Conservation (phyloP, 129 eudicot species). For the Arctium lappa region DNA sequence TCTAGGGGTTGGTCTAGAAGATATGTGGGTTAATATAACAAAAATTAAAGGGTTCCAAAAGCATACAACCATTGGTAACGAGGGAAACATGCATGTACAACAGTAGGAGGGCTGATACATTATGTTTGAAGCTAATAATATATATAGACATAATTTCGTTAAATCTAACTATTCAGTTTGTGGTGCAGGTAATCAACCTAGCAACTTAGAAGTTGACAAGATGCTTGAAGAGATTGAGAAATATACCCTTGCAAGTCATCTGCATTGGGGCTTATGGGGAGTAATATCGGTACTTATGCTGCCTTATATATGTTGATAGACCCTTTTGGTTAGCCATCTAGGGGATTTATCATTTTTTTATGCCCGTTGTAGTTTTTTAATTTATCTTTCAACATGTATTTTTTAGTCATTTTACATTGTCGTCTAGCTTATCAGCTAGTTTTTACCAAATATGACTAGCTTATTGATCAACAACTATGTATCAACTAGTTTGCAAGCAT, state of each 20-base stretch:
- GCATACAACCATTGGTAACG: background rate
- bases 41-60: background rate
- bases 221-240: constrained; percentile 62
- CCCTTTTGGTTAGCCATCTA: background rate
- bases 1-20: background rate
- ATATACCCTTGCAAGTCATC: constrained; percentile 86
- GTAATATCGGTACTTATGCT: constrained; percentile 71
- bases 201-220: constrained; percentile 46
- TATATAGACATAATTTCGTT: background rate
- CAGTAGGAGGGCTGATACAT: background rate
- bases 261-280: constrained; percentile 98
- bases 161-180: constrained; percentile 9
- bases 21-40: background rate
- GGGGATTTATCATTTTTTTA: too few relatives aligned
- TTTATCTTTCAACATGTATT: too few relatives aligned
- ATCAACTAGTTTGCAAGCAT: too few relatives aligned
- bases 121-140: constrained; percentile 2
- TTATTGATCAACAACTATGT: too few relatives aligned
- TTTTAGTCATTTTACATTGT: too few relatives aligned
- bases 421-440: too few relatives aligned
- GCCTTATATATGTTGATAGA: background rate
- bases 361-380: too few relatives aligned
- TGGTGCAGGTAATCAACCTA: constrained; percentile 55
- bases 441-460: too few relatives aligned
- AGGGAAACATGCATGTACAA: background rate